A percentile compares a stretch with the other conserved stretches of the same genome.
Conservation (phyloP, 441 rosid genomes). For the Erysimum cheiri region DNA sequence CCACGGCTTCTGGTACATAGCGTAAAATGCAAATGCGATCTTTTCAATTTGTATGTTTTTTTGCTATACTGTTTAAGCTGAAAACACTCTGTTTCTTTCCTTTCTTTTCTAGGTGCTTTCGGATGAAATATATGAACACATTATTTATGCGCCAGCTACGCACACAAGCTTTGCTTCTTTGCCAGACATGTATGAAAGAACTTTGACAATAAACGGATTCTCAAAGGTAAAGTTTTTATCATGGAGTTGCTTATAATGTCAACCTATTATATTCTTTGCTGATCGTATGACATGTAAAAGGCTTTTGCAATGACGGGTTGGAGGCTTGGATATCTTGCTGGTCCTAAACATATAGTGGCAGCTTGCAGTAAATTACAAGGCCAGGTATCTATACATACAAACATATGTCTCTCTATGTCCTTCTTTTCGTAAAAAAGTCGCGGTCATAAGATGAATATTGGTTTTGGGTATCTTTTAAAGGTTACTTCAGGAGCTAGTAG, state of each 20-base stretch:
- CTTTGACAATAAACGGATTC: slow-evolving; percentile 93
- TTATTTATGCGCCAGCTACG: slow-evolving; percentile 86
- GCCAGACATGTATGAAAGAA: slow-evolving; percentile 95
- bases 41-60: background rate
- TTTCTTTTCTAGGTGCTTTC: slow-evolving; percentile 70
- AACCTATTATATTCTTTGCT: background rate
- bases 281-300: slow-evolving; percentile 50
- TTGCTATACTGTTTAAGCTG: slow-evolving; percentile 3
- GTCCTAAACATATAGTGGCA: slow-evolving; percentile 84
- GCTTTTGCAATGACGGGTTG: slow-evolving; percentile 99
- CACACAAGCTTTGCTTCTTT: slow-evolving; percentile 96
- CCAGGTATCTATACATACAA: slow-evolving; percentile 60
- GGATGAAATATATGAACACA: slow-evolving; percentile 97
- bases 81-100: background rate
- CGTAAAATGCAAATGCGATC: slow-evolving; percentile 14
- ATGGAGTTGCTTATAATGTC: background rate
- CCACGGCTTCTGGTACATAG: slow-evolving; percentile 89
- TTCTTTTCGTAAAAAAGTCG: background rate
- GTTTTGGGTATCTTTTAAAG: slow-evolving; percentile 45
- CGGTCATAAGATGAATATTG: background rate
- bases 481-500: slow-evolving; percentile 92
- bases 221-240: slow-evolving; percentile 69
- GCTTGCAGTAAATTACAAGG: slow-evolving; percentile 97
- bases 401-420: slow-evolving; percentile 4
- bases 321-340: slow-evolving; percentile 97